Evolutionary conservation across 371 early-diverging fungal genomes (phyloP), one percentile per base, ranked within the genome.

Genomic region (Mucor sp.): DNA sequence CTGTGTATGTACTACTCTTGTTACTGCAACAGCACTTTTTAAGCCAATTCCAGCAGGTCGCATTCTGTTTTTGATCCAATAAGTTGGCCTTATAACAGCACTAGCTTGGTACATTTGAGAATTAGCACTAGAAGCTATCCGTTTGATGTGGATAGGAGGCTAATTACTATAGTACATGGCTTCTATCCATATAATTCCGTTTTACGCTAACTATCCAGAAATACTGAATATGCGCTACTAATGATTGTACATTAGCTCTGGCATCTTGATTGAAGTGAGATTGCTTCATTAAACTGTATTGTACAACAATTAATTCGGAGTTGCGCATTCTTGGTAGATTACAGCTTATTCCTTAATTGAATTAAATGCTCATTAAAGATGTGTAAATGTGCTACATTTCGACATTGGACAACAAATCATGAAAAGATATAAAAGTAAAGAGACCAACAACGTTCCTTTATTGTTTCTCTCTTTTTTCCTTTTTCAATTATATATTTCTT

Each of bases 321-420:
- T 19, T 44, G 44, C n/a, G 17, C 44, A 44, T 19, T 6, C 6
- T 44, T 44, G 44, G 44, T 44, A 19, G 44, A 44, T 44, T 44
- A 19, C 44, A 50, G 50, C 3, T 50, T 50, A 48, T 50, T 25
- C 23, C 50, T 25, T 23, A 50, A 50, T 50, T 25, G 25, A 50
- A 21, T 19, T 21, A 47, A 50, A 25, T 50, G 21, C 23, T 50
- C 50, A 50, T 50, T 50, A 50, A 50, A 17, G 25, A 50, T 50
- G 25, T 19, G 44, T 44, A 44, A 44, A 50, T 50, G 50, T 50
- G 50, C 50, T 50, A 50, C 50, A 50, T 50, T 50, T 50, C 50
- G 14, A 50, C 50, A 50, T 50, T 50, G 50, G 50, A 23, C 50
- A 25, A 50, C 17, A 19, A 23, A 50, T 50, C 23, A 12, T 23